Evolutionary conservation across 2,329 filamentous ascomycete genomes (phyloP).

Genomic region (Alternaria gaisen): DNA sequence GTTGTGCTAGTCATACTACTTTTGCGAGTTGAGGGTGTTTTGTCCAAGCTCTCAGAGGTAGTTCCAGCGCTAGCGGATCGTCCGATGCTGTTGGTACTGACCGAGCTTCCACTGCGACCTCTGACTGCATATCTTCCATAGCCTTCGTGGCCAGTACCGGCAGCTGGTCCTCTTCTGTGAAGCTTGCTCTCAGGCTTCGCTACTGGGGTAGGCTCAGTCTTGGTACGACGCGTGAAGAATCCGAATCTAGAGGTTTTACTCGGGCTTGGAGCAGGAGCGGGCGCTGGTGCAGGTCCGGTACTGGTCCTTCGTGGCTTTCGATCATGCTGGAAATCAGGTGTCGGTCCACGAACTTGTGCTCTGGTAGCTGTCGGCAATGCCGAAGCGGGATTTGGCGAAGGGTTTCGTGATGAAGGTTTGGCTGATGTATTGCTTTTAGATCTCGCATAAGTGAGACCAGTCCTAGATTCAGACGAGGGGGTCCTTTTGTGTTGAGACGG

Average conservation of each 20-base stretch:
- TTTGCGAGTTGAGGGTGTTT: conserved; percentile 52
- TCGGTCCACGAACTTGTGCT: conserved; percentile 41
- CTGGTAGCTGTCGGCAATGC: conserved; percentile 34
- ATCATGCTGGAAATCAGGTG: conserved; percentile 53
- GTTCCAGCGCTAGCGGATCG: conserved; percentile 58
- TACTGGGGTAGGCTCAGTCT: conserved; percentile 63
- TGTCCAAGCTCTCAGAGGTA: conserved; percentile 45
- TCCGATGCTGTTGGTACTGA: conserved; percentile 59
- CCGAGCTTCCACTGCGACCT: conserved; percentile 70
- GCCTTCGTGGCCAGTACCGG: conserved; percentile 93
- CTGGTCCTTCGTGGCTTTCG: conserved; percentile 42
- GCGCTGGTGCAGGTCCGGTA: conserved; percentile 51
- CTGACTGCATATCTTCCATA: conserved; percentile 74
- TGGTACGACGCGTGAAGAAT: conserved; percentile 78
- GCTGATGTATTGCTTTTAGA: conserved; percentile 37
- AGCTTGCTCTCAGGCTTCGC: conserved; percentile 67
- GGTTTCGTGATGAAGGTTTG: conserved; percentile 49
- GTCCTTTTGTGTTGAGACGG: conserved; percentile 61
- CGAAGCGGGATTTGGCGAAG: conserved; percentile 51
- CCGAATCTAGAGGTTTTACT: conserved; percentile 74
- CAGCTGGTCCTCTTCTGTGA: conserved; percentile 77
- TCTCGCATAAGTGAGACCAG: conserved; percentile 26
- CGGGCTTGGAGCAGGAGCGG: conserved; percentile 60
- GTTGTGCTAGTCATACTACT: conserved; percentile 55
- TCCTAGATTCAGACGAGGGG: conserved; percentile 57